Evolutionary conservation across 2,329 filamentous ascomycete species (phyloP).

Genomic region (Lasiodiplodia gonubiensis): DNA sequence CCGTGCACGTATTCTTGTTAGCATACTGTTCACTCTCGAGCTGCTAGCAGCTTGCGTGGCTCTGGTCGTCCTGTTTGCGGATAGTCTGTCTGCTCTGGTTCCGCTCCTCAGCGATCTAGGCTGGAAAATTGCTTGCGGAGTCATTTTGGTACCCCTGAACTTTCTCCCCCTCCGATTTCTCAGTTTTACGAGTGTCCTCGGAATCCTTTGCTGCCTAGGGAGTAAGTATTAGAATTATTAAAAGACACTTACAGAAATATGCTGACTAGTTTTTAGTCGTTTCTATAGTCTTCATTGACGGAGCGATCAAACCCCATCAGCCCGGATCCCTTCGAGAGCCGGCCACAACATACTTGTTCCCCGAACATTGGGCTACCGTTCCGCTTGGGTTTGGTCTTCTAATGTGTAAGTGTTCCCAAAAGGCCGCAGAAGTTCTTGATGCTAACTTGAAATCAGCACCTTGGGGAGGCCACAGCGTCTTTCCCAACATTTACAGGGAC

Average conservation of each 20-base stretch:
- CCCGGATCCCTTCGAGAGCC: constrained; percentile 86
- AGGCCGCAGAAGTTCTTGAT: constrained; percentile 12
- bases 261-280: constrained; percentile 65
- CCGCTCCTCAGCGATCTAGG: constrained; percentile 69
- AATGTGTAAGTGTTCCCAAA: constrained; percentile 63
- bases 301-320: constrained; percentile 76
- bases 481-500: constrained; percentile 83
- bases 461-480: constrained; percentile 74
- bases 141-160: constrained; percentile 79
- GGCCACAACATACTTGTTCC: constrained; percentile 79
- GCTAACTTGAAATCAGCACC: constrained; percentile 52
- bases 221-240: constrained; percentile 65
- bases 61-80: constrained; percentile 91
- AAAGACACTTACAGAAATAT: too few species aligned
- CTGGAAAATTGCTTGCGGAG: constrained; percentile 86
- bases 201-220: constrained; percentile 86
- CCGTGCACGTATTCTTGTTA: constrained; percentile 79
- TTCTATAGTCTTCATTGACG: constrained; percentile 81
- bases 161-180: constrained; percentile 83
- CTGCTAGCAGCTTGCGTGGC: constrained; percentile 88
- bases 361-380: constrained; percentile 82
- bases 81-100: constrained; percentile 81
- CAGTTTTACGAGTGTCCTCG: constrained; percentile 88
- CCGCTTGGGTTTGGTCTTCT: constrained; percentile 89
- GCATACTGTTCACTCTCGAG: constrained; percentile 85